phyloP scores from a whole-genome alignment of 441 rosid species.

The Jatropha multifida region DNA sequence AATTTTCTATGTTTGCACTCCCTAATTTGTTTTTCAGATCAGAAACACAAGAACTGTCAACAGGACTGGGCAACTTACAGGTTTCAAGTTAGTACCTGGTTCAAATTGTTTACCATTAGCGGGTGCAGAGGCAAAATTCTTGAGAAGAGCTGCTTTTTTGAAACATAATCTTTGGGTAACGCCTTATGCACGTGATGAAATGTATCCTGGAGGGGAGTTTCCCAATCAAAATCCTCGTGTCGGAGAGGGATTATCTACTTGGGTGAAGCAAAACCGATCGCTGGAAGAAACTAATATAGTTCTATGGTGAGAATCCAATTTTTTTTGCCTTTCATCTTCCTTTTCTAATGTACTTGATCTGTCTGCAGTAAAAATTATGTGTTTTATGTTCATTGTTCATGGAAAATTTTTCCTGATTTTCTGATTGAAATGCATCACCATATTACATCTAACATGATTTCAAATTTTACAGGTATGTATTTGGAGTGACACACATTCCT shows the following conservation, averaged over 20 bases:
- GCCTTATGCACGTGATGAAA: conserved; percentile 61
- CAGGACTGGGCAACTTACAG: conserved; percentile 83
- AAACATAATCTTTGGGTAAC: conserved; percentile 93
- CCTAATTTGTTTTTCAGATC: conserved; percentile 41
- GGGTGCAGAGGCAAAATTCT: conserved; percentile 74
- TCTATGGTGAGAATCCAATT: conserved; percentile 55
- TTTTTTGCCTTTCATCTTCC: background rate
- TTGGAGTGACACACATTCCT: conserved; percentile 83
- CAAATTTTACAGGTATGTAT: conserved; percentile 69
- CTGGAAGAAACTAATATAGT: conserved; percentile 79
- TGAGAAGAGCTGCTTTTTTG: conserved; percentile 87
- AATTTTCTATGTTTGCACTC: background rate
- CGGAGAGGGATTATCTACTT: conserved; percentile 80
- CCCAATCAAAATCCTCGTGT: conserved; percentile 91
- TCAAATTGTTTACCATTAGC: conserved; percentile 84
- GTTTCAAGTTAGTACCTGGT: conserved; percentile 85
- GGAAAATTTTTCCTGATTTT: background rate
- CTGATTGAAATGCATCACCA: background rate
- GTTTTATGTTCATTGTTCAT: background rate
- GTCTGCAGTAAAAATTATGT: background rate
- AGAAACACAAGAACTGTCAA: conserved; percentile 88
- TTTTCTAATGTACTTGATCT: background rate
- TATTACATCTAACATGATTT: background rate
- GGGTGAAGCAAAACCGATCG: conserved; percentile 83
- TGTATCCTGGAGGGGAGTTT: conserved; percentile 90